These are phyloP conservation scores for Metschnikowia cubensis DNA, from an alignment of 805 yeast genomes.

Conservation along the genomic window DNA sequence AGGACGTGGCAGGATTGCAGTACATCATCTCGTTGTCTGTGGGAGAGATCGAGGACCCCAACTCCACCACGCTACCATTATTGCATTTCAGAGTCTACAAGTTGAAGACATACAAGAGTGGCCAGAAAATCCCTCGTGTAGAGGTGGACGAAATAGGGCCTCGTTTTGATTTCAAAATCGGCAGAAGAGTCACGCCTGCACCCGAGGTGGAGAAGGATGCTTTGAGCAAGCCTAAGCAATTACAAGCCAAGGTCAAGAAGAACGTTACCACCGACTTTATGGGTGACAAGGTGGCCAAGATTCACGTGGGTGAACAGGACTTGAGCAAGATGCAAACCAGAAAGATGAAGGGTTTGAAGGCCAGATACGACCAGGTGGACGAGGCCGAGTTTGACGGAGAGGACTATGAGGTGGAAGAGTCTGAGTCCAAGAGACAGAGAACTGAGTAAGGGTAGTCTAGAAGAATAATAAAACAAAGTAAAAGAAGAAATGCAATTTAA, in stretches of 20 bases:
- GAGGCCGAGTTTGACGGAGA: slow-evolving; percentile 50
- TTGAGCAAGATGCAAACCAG: slow-evolving; percentile 86
- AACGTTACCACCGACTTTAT: slow-evolving; percentile 79
- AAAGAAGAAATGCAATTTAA: neutral
- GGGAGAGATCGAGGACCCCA: slow-evolving; percentile 71
- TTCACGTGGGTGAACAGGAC: slow-evolving; percentile 96
- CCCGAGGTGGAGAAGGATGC: slow-evolving; percentile 94
- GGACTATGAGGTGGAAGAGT: slow-evolving; percentile 43
- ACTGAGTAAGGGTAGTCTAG: slow-evolving; percentile 9
- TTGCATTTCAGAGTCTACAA: slow-evolving; percentile 90
- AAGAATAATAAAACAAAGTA: neutral
- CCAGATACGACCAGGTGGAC: slow-evolving; percentile 69
- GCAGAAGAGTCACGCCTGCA: slow-evolving; percentile 76
- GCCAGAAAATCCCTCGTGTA: slow-evolving; percentile 88
- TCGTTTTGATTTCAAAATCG: slow-evolving; percentile 86
- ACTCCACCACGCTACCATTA: slow-evolving; percentile 67
- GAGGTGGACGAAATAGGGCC: slow-evolving; percentile 96
- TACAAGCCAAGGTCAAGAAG: slow-evolving; percentile 80
- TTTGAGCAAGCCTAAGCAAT: slow-evolving; percentile 69
- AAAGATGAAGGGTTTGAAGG: slow-evolving; percentile 97
- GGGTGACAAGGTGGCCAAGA: slow-evolving; percentile 97
- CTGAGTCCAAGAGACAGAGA: slow-evolving; percentile 33
- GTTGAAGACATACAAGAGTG: slow-evolving; percentile 74
- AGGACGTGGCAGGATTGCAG: slow-evolving; percentile 94
- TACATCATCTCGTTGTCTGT: slow-evolving; percentile 80